phyloP scores from a whole-genome alignment of 495 filamentous ascomycete genomes.

The Penicillium canescens region DNA sequence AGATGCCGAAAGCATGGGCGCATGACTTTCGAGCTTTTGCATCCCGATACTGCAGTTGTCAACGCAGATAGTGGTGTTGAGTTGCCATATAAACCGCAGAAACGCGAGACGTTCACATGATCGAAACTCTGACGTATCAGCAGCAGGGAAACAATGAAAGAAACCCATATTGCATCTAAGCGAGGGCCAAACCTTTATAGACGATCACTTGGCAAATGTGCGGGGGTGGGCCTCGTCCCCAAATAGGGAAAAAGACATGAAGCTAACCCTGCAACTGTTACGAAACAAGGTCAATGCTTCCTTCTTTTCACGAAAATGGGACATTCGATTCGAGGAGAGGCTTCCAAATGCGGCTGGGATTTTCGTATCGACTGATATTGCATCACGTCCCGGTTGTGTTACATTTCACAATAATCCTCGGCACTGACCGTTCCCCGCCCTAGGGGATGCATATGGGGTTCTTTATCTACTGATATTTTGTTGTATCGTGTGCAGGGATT shows the following conservation, averaged over 20 bases:
- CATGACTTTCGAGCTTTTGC: too few relatives aligned
- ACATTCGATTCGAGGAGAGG: background rate
- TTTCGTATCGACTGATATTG: background rate
- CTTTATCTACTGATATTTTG: background rate
- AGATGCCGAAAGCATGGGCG: too few relatives aligned
- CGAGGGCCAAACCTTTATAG: background rate
- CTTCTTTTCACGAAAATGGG: background rate
- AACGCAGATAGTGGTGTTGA: too few relatives aligned
- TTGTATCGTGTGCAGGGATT: background rate
- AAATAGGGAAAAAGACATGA: constrained; percentile 3
- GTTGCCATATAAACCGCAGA: too few relatives aligned
- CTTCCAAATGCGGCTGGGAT: background rate
- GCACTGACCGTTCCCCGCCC: background rate
- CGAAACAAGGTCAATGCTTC: background rate
- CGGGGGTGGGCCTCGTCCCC: constrained; percentile 10
- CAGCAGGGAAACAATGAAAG: too few relatives aligned
- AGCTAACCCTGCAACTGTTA: background rate
- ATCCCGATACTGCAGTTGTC: too few relatives aligned
- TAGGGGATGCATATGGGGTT: background rate
- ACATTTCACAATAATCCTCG: constrained; percentile 1
- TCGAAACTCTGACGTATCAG: too few relatives aligned
- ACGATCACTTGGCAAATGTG: constrained; percentile 16
- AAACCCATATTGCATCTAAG: background rate
- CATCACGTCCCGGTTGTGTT: constrained; percentile 6
- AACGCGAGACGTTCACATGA: background rate